A percentile compares a stretch with the other conserved stretches of the same genome.
These are phyloP conservation scores for Fragaria nilgerrensis DNA, from an alignment of 306 rosid genomes.

Conservation along the genomic window DNA sequence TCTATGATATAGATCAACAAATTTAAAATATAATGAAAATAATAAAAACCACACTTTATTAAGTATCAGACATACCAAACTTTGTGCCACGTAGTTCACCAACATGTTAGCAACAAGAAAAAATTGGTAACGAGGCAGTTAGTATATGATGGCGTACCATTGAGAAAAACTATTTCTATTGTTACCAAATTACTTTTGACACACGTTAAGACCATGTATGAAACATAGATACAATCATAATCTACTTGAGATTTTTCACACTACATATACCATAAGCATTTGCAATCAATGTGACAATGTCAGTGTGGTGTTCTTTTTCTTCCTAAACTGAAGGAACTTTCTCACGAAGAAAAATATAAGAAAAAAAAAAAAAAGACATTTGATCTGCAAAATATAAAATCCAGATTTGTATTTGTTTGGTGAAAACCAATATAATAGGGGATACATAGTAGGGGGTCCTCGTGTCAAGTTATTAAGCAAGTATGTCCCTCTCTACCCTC, in stretches of 20 bases:
- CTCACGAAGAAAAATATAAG: not conserved
- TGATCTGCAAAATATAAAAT: not conserved
- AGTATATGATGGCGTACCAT: too few species aligned
- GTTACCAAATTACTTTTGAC: too few species aligned
- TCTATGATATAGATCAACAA: too few species aligned
- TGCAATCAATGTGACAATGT: not conserved
- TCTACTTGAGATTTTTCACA: too few species aligned
- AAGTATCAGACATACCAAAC: too few species aligned
- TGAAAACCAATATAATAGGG: not conserved
- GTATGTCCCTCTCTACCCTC: slow-evolving; percentile 29
- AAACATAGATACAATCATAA: not conserved
- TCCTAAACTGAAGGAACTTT: slow-evolving; percentile 37
- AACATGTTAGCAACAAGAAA: not conserved
- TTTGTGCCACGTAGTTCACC: not conserved
- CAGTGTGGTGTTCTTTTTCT: not conserved
- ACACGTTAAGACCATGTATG: not conserved
- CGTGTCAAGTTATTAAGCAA: slow-evolving; percentile 51
- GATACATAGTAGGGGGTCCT: not conserved
- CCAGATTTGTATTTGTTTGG: not conserved
- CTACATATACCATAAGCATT: not conserved
- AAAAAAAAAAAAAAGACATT: not conserved
- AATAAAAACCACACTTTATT: not conserved
- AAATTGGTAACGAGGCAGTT: not conserved
- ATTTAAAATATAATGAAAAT: not conserved
- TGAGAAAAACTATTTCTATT: too few species aligned